phyloP scores from a whole-genome alignment of 176 grass and related monocot species.

The Bolboschoenus planiculmis region DNA sequence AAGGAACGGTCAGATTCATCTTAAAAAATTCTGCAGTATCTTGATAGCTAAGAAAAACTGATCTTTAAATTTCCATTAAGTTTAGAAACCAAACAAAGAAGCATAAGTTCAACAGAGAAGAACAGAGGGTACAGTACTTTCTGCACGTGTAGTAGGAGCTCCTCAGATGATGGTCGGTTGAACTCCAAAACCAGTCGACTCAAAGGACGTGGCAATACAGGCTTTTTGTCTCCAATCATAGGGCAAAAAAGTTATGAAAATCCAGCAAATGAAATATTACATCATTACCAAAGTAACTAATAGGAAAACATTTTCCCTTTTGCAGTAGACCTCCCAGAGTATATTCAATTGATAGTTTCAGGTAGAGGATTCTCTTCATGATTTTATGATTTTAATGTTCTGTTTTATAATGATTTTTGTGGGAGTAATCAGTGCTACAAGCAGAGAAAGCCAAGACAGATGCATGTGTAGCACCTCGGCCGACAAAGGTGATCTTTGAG shows the following conservation, averaged over 20 bases:
- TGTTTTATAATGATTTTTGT: neutral
- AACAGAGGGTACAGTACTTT: conserved; percentile 43
- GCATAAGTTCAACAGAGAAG: conserved; percentile 1
- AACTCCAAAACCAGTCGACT: conserved; percentile 68
- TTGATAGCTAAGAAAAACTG: neutral
- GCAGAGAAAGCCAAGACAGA: neutral
- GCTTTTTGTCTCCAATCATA: conserved; percentile 60
- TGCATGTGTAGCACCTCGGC: neutral
- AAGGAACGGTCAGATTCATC: conserved; percentile 19
- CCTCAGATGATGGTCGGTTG: conserved; percentile 55
- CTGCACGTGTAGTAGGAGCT: conserved; percentile 62
- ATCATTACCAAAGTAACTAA: neutral
- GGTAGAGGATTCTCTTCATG: neutral
- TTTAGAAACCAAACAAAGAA: neutral
- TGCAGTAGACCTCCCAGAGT: neutral
- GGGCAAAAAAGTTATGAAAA: neutral
- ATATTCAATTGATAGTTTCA: neutral
- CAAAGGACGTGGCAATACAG: conserved; percentile 60
- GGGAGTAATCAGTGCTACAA: neutral
- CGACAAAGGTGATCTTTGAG: neutral
- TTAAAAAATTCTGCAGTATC: neutral
- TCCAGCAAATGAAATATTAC: conserved; percentile 17
- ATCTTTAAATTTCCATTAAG: neutral
- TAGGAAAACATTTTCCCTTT: neutral
- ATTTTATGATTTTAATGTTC: no score